phyloP scores from a whole-genome alignment of 202 grass and related monocot genomes.

The Panicum virgatum region DNA sequence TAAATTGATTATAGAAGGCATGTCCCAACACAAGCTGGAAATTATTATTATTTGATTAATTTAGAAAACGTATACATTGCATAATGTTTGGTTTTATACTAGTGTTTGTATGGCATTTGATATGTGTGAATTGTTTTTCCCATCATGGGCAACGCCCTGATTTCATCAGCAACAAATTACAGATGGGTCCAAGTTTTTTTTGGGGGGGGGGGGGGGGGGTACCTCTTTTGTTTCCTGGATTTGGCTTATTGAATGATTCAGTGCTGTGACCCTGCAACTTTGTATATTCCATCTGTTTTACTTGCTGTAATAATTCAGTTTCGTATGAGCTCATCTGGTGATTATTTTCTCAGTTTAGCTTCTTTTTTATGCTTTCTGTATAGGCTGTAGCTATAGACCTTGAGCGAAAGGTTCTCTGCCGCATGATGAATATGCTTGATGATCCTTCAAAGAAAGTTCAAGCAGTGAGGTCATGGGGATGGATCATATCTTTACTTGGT shows the following conservation, averaged over 20 bases:
- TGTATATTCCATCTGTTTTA: conserved; percentile 29
- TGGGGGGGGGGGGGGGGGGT: no score
- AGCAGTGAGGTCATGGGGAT: conserved; percentile 80
- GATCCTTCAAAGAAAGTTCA: conserved; percentile 75
- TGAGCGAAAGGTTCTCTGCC: conserved; percentile 55
- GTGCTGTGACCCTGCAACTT: conserved; percentile 14
- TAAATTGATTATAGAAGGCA: conserved; percentile 24
- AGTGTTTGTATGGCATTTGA: conserved; percentile 13
- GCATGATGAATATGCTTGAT: conserved; percentile 58
- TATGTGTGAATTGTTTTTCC: neutral
- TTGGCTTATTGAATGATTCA: conserved; percentile 9
- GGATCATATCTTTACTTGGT: conserved; percentile 77
- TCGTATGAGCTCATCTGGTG: neutral
- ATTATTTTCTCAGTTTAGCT: conserved; percentile 12
- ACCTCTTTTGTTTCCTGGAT: neutral
- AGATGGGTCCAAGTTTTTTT: no score
- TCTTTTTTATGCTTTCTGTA: conserved; percentile 20
- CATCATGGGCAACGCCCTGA: no score
- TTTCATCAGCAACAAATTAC: no score
- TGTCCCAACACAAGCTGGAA: conserved; percentile 1
- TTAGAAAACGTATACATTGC: neutral
- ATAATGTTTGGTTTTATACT: neutral
- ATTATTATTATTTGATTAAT: conserved; percentile 23
- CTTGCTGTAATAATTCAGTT: conserved; percentile 10
- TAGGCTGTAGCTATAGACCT: conserved; percentile 66